Percentiles rank a stretch among this genome's conserved stretches.
These are phyloP conservation scores for Lepidium sativum DNA, from an alignment of 345 rosid genomes.

Conservation along the genomic window DNA sequence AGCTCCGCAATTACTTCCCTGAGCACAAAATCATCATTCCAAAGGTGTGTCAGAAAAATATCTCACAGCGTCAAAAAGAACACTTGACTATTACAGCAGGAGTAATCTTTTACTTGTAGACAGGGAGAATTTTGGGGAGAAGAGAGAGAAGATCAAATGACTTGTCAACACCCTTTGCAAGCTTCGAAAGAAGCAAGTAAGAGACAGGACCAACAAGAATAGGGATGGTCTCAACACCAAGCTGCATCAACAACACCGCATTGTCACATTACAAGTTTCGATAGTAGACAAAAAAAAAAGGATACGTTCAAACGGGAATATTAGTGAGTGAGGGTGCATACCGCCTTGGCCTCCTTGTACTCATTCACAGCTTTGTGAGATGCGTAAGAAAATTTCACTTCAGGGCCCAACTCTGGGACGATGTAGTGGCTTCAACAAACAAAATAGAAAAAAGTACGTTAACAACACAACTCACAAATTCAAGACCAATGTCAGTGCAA, in stretches of 20 bases:
- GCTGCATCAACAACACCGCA: conserved; percentile 38
- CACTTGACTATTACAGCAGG: neutral
- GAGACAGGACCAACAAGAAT: conserved; percentile 92
- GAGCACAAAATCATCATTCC: conserved; percentile 11
- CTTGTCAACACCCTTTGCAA: conserved; percentile 90
- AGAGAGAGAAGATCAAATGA: conserved; percentile 79
- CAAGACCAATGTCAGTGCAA: neutral
- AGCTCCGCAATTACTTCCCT: conserved; percentile 91
- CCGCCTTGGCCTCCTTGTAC: conserved; percentile 95
- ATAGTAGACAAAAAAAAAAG: neutral
- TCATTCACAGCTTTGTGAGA: conserved; percentile 94
- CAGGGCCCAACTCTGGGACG: conserved; percentile 95
- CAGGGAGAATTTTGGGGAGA: conserved; percentile 71
- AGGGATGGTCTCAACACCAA: conserved; percentile 84
- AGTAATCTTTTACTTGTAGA: conserved; percentile 82
- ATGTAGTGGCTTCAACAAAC: conserved; percentile 70
- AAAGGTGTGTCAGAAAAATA: conserved; percentile 15
- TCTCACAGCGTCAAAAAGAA: neutral
- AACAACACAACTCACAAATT: neutral
- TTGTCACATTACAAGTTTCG: conserved; percentile 6
- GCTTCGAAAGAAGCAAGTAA: conserved; percentile 87
- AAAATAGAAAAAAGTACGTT: neutral
- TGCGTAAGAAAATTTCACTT: conserved; percentile 79
- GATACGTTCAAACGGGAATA: neutral
- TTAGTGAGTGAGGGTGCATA: conserved; percentile 26